phyloP scores from a whole-genome alignment of 2,329 filamentous ascomycete genomes.

The Penicillium sp. region DNA sequence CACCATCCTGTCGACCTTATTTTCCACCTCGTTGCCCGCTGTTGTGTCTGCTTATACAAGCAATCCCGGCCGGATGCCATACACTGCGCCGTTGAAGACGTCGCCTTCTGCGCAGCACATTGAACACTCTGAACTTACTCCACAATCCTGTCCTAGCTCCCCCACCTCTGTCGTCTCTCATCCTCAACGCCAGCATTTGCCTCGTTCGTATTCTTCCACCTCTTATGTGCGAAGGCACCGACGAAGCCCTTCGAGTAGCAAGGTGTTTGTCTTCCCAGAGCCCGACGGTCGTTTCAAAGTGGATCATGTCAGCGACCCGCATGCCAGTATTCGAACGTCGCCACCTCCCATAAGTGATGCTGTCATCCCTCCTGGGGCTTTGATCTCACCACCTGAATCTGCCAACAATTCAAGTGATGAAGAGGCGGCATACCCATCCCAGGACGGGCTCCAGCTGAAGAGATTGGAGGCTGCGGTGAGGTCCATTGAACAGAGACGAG shows the following conservation, averaged over 20 bases:
- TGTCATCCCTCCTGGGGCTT: constrained; percentile 69
- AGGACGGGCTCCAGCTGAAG: constrained; percentile 59
- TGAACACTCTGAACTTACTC: constrained; percentile 44
- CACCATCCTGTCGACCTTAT: no score
- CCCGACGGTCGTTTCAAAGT: constrained; percentile 18
- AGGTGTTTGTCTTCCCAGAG: constrained; percentile 27
- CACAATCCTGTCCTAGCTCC: no score
- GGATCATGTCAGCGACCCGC: constrained; percentile 36
- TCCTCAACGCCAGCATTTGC: no score
- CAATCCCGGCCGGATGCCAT: constrained; percentile 45
- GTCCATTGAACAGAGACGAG: constrained; percentile 54
- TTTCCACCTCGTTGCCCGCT: no score
- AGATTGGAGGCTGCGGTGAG: constrained; percentile 78
- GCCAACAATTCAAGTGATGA: constrained; percentile 73
- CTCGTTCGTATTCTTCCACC: constrained; percentile 51
- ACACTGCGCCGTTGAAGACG: constrained; percentile 46
- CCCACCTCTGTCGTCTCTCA: no score
- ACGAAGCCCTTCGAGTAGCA: constrained; percentile 47
- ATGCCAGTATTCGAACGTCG: constrained; percentile 66
- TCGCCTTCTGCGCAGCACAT: constrained; percentile 48
- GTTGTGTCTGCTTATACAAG: no score
- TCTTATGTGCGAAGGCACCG: constrained; percentile 56
- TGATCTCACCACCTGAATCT: constrained; percentile 87
- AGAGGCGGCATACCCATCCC: constrained; percentile 41
- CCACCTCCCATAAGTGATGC: constrained; percentile 70